Evolutionary conservation across 345 rosid genomes (phyloP), one percentile per base, ranked within the genome.

Genomic region (Moricandia arvensis): DNA sequence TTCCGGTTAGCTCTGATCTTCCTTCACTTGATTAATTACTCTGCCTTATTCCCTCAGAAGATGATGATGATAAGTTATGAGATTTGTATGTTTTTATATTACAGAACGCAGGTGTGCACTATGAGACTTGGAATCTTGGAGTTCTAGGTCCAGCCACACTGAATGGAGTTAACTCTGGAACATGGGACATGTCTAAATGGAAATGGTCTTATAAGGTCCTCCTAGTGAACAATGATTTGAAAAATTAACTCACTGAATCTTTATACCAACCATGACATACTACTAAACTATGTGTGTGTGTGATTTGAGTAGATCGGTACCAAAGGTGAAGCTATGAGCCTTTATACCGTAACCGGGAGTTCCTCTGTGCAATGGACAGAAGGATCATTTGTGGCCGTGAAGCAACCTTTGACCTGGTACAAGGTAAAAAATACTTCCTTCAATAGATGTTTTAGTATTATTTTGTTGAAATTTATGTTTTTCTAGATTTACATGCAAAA

Each of bases 141-240:
- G 78, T 94, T 69, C 80, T 72, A 49, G 97, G 98, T 34, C 92
- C 96, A 10, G 88, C 85, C 58, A 76, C 85, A 17, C 66, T 94
- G 11, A 73, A 72, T 7, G 96, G 98, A 34, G 86, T 41, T 41
- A 85, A 90, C 55, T 81, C 80, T 47, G 95, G 97, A 66, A 77
- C 61, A 26, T 79, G 75, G 76, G 96, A 91, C 81, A 76, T 91
- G 68, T 79, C 96, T 54, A 81, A 92, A 90, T 83, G 90, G 72
- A 88, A 87, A 69, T 94, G 98, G 97, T 86, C 91, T n/a, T 87
- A 87, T 81, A 83, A 86, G 96, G 98, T n/a, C n/a, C n/a, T 91
- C 16, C 15, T 59, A 8, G 6, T 78, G 26, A 66, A 63, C 29
- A 69, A 9, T 26, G 33, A 5, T n/a, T n/a, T n/a, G n/a, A n/a